Evolutionary conservation across 2,329 filamentous ascomycete genomes (phyloP), one percentile per base, ranked within the genome.

Genomic region (Hypoxylon sp.): DNA sequence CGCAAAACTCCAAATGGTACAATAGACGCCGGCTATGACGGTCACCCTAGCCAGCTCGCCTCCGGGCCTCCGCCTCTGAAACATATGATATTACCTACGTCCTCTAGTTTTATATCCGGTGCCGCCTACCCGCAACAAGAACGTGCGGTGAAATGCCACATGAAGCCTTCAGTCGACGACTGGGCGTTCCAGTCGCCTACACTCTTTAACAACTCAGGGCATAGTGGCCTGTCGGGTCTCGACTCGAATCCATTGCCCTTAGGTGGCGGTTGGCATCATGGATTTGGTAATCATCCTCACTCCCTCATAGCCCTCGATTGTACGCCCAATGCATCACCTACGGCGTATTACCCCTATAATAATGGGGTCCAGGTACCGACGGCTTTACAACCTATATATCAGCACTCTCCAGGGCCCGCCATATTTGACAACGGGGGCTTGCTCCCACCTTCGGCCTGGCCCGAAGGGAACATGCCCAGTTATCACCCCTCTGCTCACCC

Each of bases 1-100:
- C 89, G 95, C 72, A 98, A 98, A 81, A 98, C 95, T 7, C 96
- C 95, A 3, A 95, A 91, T 76, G 96, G 95, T n/a, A 97, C 94
- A 40, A 87, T 98, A 68, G 91, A 95, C 72, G 94, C 93, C 60
- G 94, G 94, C 10, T 98, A 97, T 77, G 95, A 98, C 85, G 94
- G 92, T 33, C 93, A 92, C 4, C 90, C 91, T 1, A 86, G 90
- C 22, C 91, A 94, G 76, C 89, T 91, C 74, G 89, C 87, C 8
- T 89, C 90, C 37, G 92, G 92, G 40, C 91, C 91, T 5, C 93
- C 92, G 40, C 91, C 93, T 1, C 84, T 89, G 51, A 98, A 98
- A 81, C 94, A 97, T 78, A 89, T 97, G 77, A 85, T 96, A 20
- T 84, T 97, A 30, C 90, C 93, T 2, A 85, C 87, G 6, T 78